Evolutionary conservation across 495 filamentous ascomycete genomes (phyloP).

Genomic region (Platismatia glauca): DNA sequence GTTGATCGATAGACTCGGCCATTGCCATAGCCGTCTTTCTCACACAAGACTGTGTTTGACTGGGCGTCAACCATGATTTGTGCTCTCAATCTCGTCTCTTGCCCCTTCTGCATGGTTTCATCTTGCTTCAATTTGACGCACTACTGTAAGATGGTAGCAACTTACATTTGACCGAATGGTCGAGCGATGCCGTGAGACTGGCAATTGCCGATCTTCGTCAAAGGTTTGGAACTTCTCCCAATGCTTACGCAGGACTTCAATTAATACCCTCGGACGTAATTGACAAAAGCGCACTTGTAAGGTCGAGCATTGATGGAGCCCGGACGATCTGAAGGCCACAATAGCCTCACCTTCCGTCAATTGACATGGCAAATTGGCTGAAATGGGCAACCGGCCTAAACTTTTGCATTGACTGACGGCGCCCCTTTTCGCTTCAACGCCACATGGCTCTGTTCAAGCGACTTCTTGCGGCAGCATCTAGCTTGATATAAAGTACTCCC

Average conservation of each 20-base stretch:
- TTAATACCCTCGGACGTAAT: conserved; percentile 13
- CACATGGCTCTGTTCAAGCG: conserved; percentile 1
- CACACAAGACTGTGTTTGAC: not conserved
- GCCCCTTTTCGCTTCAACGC: conserved; percentile 12
- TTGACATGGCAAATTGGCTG: conserved; percentile 14
- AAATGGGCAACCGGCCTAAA: conserved; percentile 9
- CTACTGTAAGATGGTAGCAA: no score
- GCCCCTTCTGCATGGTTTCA: not conserved
- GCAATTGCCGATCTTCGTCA: not conserved
- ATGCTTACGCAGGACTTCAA: conserved; percentile 7
- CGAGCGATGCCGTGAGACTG: conserved; percentile 3
- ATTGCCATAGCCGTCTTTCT: not conserved
- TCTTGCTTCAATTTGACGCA: no score
- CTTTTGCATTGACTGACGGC: conserved; percentile 10
- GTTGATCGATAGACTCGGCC: not conserved
- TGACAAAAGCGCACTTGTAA: conserved; percentile 2
- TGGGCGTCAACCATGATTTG: not conserved
- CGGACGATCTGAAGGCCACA: not conserved
- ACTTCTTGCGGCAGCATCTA: not conserved
- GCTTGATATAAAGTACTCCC: conserved; percentile 5
- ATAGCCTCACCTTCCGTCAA: conserved; percentile 8
- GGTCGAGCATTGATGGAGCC: not conserved
- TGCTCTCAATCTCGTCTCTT: not conserved
- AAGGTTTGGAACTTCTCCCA: conserved; percentile 5
- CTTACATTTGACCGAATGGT: conserved; percentile 1